Percentiles rank a stretch among this genome's conserved stretches.
These are phyloP conservation scores for Yamadazyma tumulicola DNA, from an alignment of 805 yeast genomes.

Conservation along the genomic window DNA sequence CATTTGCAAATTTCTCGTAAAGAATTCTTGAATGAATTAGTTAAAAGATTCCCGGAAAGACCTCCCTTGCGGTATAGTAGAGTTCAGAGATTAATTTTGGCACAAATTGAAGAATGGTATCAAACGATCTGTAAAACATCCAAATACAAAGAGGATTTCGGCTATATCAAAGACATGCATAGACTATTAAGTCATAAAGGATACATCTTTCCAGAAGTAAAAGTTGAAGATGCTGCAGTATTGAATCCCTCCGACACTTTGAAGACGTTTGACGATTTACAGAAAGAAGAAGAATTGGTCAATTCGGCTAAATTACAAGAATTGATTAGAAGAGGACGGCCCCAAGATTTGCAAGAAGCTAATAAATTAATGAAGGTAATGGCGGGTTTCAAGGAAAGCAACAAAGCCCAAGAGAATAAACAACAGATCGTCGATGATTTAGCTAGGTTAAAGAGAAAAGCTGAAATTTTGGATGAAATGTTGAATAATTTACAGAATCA, in stretches of 20 bases:
- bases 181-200: constrained; percentile 86
- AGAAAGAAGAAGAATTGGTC: constrained; percentile 87
- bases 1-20: constrained; percentile 93
- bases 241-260: constrained; percentile 84
- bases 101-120: constrained; percentile 95
- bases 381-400: constrained; percentile 95
- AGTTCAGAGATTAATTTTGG: constrained; percentile 79
- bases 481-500: constrained; percentile 47
- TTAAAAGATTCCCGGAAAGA: constrained; percentile 88
- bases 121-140: constrained; percentile 90
- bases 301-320: constrained; percentile 96
- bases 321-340: constrained; percentile 90
- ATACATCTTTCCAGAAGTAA: constrained; percentile 87
- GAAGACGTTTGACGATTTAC: constrained; percentile 85
- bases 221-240: constrained; percentile 88
- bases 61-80: constrained; percentile 85
- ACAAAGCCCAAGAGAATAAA: constrained; percentile 59
- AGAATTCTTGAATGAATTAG: constrained; percentile 91
- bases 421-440: constrained; percentile 81
- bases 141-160: constrained; percentile 86
- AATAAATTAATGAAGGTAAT: constrained; percentile 94
- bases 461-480: constrained; percentile 87
- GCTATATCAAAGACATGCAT: constrained; percentile 94
- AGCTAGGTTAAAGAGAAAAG: constrained; percentile 78
- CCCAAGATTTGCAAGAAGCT: constrained; percentile 93